A percentile compares a stretch with the other conserved stretches of the same genome.
Evolutionary conservation across 2,329 filamentous ascomycete species (phyloP).

Genomic region (Pezicula carpinea): DNA sequence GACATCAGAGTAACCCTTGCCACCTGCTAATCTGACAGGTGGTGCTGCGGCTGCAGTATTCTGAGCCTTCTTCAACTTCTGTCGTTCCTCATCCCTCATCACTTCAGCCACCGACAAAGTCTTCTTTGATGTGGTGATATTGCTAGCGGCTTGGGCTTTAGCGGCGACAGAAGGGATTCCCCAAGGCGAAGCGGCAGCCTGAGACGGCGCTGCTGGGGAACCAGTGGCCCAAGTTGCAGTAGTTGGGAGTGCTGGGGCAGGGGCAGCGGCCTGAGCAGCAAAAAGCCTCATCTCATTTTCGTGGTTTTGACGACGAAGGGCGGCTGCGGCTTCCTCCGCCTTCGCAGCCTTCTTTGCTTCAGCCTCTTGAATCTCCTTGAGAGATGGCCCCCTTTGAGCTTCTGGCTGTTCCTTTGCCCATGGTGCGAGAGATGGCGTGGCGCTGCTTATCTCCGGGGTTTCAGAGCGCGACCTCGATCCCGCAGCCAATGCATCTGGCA

Average conservation of each 20-base stretch:
- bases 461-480: constrained; percentile 70
- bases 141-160: constrained; percentile 33
- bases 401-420: constrained; percentile 87
- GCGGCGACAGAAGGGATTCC: constrained; percentile 39
- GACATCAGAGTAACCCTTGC: constrained; percentile 92
- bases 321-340: constrained; percentile 74
- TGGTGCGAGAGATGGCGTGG: constrained; percentile 73
- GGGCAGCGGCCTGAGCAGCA: constrained; percentile 54
- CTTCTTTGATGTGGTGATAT: constrained; percentile 61
- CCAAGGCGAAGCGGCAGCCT: constrained; percentile 35
- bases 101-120: constrained; percentile 76
- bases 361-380: constrained; percentile 95
- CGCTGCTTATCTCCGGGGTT: constrained; percentile 57
- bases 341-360: constrained; percentile 92
- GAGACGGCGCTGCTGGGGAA: constrained; percentile 24
- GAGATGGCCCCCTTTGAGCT: constrained; percentile 75
- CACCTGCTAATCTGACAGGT: constrained; percentile 39
- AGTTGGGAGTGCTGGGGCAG: constrained; percentile 77
- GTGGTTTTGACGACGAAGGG: constrained; percentile 69
- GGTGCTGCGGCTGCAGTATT: constrained; percentile 39
- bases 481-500: constrained; percentile 66
- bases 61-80: constrained; percentile 63
- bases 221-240: constrained; percentile 70
- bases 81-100: constrained; percentile 88
- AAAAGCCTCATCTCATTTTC: constrained; percentile 67